Evolutionary conservation across 2,329 filamentous ascomycete species (phyloP).

Genomic region (Penicillium aurantiogriseum): DNA sequence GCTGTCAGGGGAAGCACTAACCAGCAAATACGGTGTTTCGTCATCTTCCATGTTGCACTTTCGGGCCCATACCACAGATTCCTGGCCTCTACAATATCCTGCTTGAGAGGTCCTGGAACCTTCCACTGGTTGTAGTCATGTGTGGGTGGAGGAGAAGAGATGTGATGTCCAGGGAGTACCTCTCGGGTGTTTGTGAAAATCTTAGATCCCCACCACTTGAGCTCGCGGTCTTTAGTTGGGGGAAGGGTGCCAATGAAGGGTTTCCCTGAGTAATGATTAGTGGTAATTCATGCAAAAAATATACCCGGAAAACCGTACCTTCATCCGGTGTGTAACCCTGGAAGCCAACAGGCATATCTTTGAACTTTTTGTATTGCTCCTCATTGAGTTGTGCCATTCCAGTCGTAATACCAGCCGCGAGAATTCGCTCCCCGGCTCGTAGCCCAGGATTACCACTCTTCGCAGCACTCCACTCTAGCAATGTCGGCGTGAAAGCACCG

Average conservation of each 20-base stretch:
- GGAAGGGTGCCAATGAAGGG: slow-evolving; percentile 60
- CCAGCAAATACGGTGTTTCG: slow-evolving; percentile 67
- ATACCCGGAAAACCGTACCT: slow-evolving; percentile 20
- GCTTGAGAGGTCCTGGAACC: slow-evolving; percentile 54
- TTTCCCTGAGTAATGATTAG: slow-evolving; percentile 39
- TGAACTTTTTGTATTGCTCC: slow-evolving; percentile 37
- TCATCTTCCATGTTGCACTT: slow-evolving; percentile 57
- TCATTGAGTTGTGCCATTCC: slow-evolving; percentile 49
- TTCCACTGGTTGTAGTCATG: slow-evolving; percentile 64
- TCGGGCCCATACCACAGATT: slow-evolving; percentile 60
- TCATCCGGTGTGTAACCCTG: slow-evolving; percentile 45
- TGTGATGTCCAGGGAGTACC: slow-evolving; percentile 51
- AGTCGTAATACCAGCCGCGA: slow-evolving; percentile 49
- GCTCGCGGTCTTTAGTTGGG: slow-evolving; percentile 45
- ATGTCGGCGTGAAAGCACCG: slow-evolving; percentile 36
- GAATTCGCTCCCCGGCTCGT: slow-evolving; percentile 50
- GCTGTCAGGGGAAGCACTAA: slow-evolving; percentile 37
- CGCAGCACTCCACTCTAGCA: slow-evolving; percentile 48
- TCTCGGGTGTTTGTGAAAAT: slow-evolving; percentile 59
- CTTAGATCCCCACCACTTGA: slow-evolving; percentile 63
- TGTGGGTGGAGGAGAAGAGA: slow-evolving; percentile 57
- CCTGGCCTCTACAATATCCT: slow-evolving; percentile 59
- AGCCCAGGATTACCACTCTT: slow-evolving; percentile 41
- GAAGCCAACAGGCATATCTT: slow-evolving; percentile 46
- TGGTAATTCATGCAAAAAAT: background rate